A percentile compares a stretch with the other conserved stretches of the same genome.
These are phyloP conservation scores for Exobasidium cylindrosporum DNA, from an alignment of 1,284 basidiomycete genomes.

Conservation along the genomic window DNA sequence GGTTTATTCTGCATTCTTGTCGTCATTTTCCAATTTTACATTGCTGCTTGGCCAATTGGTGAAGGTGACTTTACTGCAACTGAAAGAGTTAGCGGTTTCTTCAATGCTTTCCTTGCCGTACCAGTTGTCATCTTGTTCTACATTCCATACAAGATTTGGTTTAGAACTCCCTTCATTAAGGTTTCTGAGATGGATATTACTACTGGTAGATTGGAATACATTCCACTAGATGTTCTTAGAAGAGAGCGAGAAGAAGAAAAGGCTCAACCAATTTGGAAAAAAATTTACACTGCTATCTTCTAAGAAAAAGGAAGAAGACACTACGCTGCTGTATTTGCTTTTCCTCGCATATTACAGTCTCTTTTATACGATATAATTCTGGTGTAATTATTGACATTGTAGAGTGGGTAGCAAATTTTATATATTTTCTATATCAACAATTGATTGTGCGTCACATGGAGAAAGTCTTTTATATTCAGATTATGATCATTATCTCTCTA, in stretches of 20 bases:
- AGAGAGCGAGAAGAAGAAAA: conserved; percentile 46
- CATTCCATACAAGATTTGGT: conserved; percentile 33
- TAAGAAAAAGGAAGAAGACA: too few species aligned
- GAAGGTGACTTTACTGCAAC: conserved; percentile 29
- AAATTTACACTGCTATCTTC: conserved; percentile 38
- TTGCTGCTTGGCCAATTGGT: conserved; percentile 43
- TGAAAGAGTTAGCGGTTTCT: conserved; percentile 58
- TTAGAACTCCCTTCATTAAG: conserved; percentile 27
- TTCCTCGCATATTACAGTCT: too few species aligned
- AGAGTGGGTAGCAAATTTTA: too few species aligned
- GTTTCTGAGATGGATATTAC: conserved; percentile 48
- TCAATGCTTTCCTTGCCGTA: conserved; percentile 58
- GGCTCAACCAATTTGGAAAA: conserved; percentile 30
- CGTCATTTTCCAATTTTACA: conserved; percentile 46
- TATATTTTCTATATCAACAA: too few species aligned
- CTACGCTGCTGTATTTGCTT: too few species aligned
- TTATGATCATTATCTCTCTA: too few species aligned
- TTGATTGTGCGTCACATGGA: too few species aligned
- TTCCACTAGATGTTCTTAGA: conserved; percentile 43
- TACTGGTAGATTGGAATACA: conserved; percentile 45
- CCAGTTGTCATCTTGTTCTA: conserved; percentile 34
- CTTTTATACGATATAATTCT: too few species aligned
- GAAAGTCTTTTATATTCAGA: too few species aligned
- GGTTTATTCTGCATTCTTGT: conserved; percentile 51
- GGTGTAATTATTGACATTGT: too few species aligned